Evolutionary conservation across 805 yeast genomes (phyloP).

Genomic region (Kuraishia capsulata): DNA sequence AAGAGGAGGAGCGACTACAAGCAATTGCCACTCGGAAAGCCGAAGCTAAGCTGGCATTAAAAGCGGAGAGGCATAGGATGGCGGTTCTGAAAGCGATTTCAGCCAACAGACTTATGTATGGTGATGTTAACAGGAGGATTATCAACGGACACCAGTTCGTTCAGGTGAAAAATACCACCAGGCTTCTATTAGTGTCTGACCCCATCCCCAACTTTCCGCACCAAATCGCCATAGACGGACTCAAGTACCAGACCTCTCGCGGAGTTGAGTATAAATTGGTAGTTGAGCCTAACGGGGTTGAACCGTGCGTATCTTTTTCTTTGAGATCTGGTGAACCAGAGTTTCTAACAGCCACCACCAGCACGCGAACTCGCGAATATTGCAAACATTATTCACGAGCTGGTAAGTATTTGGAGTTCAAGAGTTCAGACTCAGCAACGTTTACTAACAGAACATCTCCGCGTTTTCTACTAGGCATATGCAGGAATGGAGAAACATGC

Average conservation of each 20-base stretch:
- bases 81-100: conserved; percentile 10
- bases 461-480: too few species aligned
- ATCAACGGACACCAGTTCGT: conserved; percentile 37
- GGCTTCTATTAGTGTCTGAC: conserved; percentile 28
- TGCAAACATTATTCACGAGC: conserved; percentile 29
- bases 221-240: conserved; percentile 4
- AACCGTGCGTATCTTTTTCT: too few species aligned
- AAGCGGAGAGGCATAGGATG: conserved; percentile 9
- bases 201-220: conserved; percentile 2
- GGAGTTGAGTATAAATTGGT: not conserved
- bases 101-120: conserved; percentile 27
- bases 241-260: conserved; percentile 1
- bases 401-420: conserved; percentile 23
- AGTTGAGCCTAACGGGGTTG: not conserved
- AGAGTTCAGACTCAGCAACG: conserved; percentile 16
- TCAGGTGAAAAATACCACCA: conserved; percentile 27
- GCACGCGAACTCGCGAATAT: conserved; percentile 13
- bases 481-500: conserved; percentile 45
- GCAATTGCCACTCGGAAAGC: conserved; percentile 13
- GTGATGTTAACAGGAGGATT: conserved; percentile 33
- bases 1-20: conserved; percentile 16
- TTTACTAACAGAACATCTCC: too few species aligned
- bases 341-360: conserved; percentile 1
- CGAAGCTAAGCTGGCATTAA: conserved; percentile 9
- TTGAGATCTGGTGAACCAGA: too few species aligned